Evolutionary conservation across 345 rosid genomes (phyloP).

Genomic region (Acer campestre): DNA sequence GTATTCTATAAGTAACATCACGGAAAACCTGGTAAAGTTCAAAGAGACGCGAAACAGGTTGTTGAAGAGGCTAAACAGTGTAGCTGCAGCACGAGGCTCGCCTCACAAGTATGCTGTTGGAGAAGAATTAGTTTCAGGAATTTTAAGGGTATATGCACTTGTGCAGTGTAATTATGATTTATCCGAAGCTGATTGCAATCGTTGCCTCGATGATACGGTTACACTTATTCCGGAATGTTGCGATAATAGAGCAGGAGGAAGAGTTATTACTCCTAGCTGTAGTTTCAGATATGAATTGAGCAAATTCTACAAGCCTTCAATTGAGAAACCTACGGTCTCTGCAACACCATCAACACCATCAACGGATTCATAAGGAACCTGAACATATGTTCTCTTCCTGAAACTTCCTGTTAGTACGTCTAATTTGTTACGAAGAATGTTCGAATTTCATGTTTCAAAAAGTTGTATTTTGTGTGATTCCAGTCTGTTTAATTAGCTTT

Average conservation of each 20-base stretch:
- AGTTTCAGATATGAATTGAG: conserved; percentile 9
- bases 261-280: conserved; percentile 12
- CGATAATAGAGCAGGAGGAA: conserved; percentile 1
- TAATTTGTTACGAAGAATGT: background rate
- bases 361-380: no score
- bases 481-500: no score
- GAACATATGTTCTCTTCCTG: background rate
- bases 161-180: conserved; percentile 53
- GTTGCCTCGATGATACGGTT: conserved; percentile 25
- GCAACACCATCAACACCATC: background rate
- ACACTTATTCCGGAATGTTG: conserved; percentile 1
- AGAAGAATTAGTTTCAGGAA: background rate
- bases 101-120: conserved; percentile 50
- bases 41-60: conserved; percentile 14
- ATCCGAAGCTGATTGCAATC: conserved; percentile 29
- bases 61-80: conserved; percentile 22
- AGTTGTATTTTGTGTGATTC: no score
- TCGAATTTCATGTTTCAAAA: no score
- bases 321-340: background rate
- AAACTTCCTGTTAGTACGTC: no score
- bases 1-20: background rate
- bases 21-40: conserved; percentile 26
- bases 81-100: conserved; percentile 33
- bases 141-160: conserved; percentile 29
- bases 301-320: conserved; percentile 6